Conservation (phyloP, 1,284 basidiomycete species). For the Pascua guehoae region DNA sequence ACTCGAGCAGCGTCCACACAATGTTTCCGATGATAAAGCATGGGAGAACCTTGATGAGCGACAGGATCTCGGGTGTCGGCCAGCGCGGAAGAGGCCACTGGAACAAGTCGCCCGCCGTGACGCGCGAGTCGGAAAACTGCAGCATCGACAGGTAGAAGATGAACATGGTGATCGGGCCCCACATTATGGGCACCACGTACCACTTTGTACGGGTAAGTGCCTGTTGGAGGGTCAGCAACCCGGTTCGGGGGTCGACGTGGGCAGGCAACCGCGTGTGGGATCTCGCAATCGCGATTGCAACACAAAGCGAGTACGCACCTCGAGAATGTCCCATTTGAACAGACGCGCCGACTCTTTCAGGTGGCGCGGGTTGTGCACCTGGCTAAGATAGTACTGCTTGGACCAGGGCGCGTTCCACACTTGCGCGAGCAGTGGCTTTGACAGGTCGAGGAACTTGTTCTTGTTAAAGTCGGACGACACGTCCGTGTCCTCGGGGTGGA, state of each 20-base stretch:
- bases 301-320: constrained; percentile 53
- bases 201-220: constrained; percentile 83
- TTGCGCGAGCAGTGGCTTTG: constrained; percentile 62
- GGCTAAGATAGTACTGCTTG: constrained; percentile 92
- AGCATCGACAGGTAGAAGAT: constrained; percentile 73
- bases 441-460: constrained; percentile 89
- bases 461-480: constrained; percentile 71
- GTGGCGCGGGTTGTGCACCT: constrained; percentile 95
- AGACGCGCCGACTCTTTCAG: constrained; percentile 79
- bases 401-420: constrained; percentile 51
- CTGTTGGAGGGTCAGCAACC: constrained; percentile 43
- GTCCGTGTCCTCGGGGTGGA: constrained; percentile 83
- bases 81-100: constrained; percentile 26
- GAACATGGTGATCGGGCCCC: constrained; percentile 82
- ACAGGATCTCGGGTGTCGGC: constrained; percentile 27
- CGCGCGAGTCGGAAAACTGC: constrained; percentile 64
- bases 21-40: constrained; percentile 80
- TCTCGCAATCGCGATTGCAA: background rate
- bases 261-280: background rate
- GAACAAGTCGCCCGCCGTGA: constrained; percentile 33
- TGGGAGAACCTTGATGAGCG: constrained; percentile 52
- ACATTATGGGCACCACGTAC: constrained; percentile 90
- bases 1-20: constrained; percentile 95
- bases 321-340: constrained; percentile 77
- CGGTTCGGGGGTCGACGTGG: too few relatives aligned